A percentile compares a stretch with the other conserved stretches of the same genome.
Conservation (phyloP, 306 rosid species). For the Casuarina equisetifolia region DNA sequence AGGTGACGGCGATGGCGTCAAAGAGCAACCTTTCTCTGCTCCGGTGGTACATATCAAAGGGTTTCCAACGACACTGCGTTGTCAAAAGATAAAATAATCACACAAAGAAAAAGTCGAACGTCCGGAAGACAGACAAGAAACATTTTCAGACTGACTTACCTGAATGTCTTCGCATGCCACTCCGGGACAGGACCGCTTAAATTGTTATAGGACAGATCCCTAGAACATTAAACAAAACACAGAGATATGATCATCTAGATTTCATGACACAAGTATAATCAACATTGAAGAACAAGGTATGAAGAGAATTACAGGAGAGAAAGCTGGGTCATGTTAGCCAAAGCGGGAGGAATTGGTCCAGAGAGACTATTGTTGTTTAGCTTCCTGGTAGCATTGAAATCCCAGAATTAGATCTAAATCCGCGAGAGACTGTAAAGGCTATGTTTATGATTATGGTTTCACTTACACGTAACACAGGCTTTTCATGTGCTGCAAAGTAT, state of each 20-base stretch:
- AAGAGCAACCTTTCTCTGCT: conserved; percentile 56
- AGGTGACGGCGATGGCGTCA: conserved; percentile 34
- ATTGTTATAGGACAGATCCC: conserved; percentile 87
- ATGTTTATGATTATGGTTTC: background rate
- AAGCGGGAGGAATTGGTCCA: conserved; percentile 77
- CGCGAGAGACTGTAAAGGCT: background rate
- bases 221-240: conserved; percentile 31
- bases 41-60: conserved; percentile 70
- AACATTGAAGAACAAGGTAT: conserved; percentile 13
- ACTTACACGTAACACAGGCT: conserved; percentile 85
- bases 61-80: conserved; percentile 73
- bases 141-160: conserved; percentile 46
- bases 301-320: conserved; percentile 65
- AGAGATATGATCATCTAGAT: conserved; percentile 15
- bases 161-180: conserved; percentile 71
- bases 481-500: conserved; percentile 56
- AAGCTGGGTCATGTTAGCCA: conserved; percentile 75
- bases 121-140: conserved; percentile 7
- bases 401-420: conserved; percentile 25
- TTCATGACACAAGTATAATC: background rate
- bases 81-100: conserved; percentile 22
- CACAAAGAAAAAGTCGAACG: background rate
- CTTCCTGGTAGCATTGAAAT: conserved; percentile 63
- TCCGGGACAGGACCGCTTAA: conserved; percentile 80
- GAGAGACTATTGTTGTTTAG: conserved; percentile 74